Evolutionary conservation across 2,329 filamentous ascomycete genomes (phyloP).

Genomic region (Xenoacremonium recifei): DNA sequence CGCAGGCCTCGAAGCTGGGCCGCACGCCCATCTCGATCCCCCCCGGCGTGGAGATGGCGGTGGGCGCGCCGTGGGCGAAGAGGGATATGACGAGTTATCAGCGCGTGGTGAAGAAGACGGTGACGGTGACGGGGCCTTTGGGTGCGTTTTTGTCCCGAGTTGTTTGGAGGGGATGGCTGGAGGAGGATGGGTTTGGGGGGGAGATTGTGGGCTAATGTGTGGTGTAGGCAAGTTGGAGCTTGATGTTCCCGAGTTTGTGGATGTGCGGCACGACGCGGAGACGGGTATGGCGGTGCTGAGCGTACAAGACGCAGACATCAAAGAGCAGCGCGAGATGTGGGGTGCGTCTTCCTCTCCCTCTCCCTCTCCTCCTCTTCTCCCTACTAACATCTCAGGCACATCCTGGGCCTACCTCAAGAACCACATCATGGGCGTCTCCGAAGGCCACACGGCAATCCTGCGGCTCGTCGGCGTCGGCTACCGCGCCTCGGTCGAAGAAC

Average conservation of each 20-base stretch:
- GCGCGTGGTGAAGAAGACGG: slow-evolving; percentile 60
- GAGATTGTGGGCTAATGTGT: slow-evolving; percentile 12
- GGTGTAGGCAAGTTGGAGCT: slow-evolving; percentile 68
- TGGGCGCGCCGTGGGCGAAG: slow-evolving; percentile 60
- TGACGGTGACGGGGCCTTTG: slow-evolving; percentile 78
- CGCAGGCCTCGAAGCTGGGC: slow-evolving; percentile 78
- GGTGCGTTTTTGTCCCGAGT: no score
- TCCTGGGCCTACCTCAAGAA: slow-evolving; percentile 87
- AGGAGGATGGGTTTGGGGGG: not conserved
- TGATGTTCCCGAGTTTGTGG: slow-evolving; percentile 76
- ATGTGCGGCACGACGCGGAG: slow-evolving; percentile 64
- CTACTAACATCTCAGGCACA: slow-evolving; percentile 54
- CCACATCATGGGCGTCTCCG: slow-evolving; percentile 89
- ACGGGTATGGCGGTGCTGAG: slow-evolving; percentile 64
- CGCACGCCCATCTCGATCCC: slow-evolving; percentile 77
- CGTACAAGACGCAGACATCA: slow-evolving; percentile 65
- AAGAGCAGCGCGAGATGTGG: slow-evolving; percentile 93
- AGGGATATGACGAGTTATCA: slow-evolving; percentile 59
- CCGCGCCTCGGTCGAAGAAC: slow-evolving; percentile 80
- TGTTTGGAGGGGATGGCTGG: not conserved
- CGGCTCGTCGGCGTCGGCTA: slow-evolving; percentile 95
- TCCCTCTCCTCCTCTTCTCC: not conserved
- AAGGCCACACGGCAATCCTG: slow-evolving; percentile 92
- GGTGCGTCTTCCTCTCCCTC: slow-evolving; percentile 51
- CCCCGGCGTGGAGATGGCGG: slow-evolving; percentile 74